phyloP scores from a whole-genome alignment of 2,329 filamentous ascomycete species.

The Rasamsonia emersonii region DNA sequence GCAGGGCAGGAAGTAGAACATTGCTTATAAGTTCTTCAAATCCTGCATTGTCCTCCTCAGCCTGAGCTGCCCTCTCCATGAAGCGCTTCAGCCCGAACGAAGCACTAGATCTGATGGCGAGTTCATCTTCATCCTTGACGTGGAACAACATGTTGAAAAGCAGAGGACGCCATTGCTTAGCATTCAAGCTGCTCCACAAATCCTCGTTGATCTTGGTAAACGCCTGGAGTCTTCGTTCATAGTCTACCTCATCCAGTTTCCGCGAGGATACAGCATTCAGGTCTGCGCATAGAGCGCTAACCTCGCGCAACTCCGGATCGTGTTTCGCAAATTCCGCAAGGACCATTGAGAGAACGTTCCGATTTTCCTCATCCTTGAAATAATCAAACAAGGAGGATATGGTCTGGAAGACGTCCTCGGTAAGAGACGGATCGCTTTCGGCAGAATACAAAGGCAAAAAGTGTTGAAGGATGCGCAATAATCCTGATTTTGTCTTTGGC shows the following conservation, averaged over 20 bases:
- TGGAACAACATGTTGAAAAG: slow-evolving; percentile 85
- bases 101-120: slow-evolving; percentile 75
- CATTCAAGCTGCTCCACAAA: slow-evolving; percentile 51
- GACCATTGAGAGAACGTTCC: slow-evolving; percentile 64
- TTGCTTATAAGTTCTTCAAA: slow-evolving; percentile 53
- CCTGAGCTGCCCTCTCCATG: slow-evolving; percentile 53
- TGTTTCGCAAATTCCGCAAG: slow-evolving; percentile 61
- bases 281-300: slow-evolving; percentile 63
- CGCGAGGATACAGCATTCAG: slow-evolving; percentile 70
- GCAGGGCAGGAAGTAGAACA: slow-evolving; percentile 66
- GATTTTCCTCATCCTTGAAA: slow-evolving; percentile 72
- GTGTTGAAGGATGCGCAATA: slow-evolving; percentile 71
- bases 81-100: slow-evolving; percentile 73
- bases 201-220: slow-evolving; percentile 64
- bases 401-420: slow-evolving; percentile 60
- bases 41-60: slow-evolving; percentile 34
- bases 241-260: slow-evolving; percentile 78
- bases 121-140: slow-evolving; percentile 77
- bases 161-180: slow-evolving; percentile 76
- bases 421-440: slow-evolving; percentile 49
- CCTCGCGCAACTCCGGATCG: slow-evolving; percentile 50
- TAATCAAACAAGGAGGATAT: slow-evolving; percentile 79
- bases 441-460: slow-evolving; percentile 62
- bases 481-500: slow-evolving; percentile 70
- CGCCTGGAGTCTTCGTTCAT: slow-evolving; percentile 68